Percentiles rank a stretch among this genome's conserved stretches.
phyloP scores from a whole-genome alignment of 371 early-diverging fungal species.

The Mucor irregularis region DNA sequence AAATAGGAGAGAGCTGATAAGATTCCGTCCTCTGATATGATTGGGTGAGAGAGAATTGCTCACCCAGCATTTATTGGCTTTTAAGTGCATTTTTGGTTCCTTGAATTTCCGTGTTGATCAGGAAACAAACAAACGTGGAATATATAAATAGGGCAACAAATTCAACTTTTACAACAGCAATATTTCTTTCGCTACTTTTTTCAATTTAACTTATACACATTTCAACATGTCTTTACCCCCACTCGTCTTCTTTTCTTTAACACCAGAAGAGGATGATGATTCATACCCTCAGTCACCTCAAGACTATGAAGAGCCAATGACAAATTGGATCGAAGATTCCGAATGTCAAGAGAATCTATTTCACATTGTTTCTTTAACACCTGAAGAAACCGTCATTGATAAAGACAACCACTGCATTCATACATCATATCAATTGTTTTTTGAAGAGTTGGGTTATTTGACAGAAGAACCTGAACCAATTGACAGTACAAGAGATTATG shows the following conservation, averaged over 20 bases:
- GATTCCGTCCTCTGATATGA: conserved; percentile 14
- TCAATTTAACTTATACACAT: background rate
- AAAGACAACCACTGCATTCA: conserved; percentile 38
- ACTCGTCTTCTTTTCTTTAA: conserved; percentile 22
- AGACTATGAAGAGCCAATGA: conserved; percentile 11
- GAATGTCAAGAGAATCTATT: conserved; percentile 46
- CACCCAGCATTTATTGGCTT: conserved; percentile 18
- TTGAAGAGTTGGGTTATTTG: conserved; percentile 36
- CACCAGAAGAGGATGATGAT: conserved; percentile 20
- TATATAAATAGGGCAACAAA: conserved; percentile 6
- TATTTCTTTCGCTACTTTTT: background rate
- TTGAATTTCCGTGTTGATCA: conserved; percentile 26
- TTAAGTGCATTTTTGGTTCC: conserved; percentile 18
- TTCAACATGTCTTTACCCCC: background rate
- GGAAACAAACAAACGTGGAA: conserved; percentile 11
- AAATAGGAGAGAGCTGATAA: conserved; percentile 9
- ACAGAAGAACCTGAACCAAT: conserved; percentile 39
- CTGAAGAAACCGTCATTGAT: conserved; percentile 42
- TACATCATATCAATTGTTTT: conserved; percentile 27
- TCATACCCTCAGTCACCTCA: background rate
- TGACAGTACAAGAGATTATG: conserved; percentile 33
- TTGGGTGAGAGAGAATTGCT: conserved; percentile 20
- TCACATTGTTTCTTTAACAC: conserved; percentile 36
- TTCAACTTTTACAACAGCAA: conserved; percentile 6
- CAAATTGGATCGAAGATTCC: conserved; percentile 37